Percentiles rank a stretch among this genome's conserved stretches.
Conservation (phyloP, 1,139 yeast species). For the Yamadazyma conglobata region DNA sequence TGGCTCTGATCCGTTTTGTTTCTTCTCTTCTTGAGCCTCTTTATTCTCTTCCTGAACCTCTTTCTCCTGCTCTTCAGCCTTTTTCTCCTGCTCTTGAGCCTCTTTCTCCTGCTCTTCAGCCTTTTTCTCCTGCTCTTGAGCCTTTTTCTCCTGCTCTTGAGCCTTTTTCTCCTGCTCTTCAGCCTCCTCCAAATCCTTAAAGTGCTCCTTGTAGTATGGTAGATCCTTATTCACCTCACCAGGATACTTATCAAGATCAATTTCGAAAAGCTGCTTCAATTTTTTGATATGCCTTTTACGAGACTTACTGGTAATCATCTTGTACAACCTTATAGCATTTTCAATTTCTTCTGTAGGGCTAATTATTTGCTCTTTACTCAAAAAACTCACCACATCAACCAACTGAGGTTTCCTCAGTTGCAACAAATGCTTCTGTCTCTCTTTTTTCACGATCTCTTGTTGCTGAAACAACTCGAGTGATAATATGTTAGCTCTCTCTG, state of each 20-base stretch:
- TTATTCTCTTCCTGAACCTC: too few relatives aligned
- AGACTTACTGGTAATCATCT: conserved; percentile 26
- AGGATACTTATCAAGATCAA: conserved; percentile 24
- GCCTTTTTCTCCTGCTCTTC: not conserved
- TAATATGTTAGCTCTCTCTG: conserved; percentile 71
- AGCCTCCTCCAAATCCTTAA: conserved; percentile 5
- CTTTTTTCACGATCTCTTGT: conserved; percentile 79
- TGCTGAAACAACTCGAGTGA: conserved; percentile 77
- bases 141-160: conserved; percentile 3
- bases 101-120: conserved; percentile 1
- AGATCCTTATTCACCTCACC: conserved; percentile 38
- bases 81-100: conserved; percentile 1
- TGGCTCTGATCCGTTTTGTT: too few relatives aligned
- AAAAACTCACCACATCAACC: conserved; percentile 51
- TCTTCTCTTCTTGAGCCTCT: too few relatives aligned
- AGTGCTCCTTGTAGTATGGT: conserved; percentile 30
- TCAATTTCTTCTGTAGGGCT: conserved; percentile 56
- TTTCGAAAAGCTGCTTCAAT: conserved; percentile 13
- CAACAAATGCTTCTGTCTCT: conserved; percentile 69
- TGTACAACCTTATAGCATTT: conserved; percentile 33
- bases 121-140: not conserved
- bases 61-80: conserved; percentile 8
- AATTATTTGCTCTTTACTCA: conserved; percentile 37
- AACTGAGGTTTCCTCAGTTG: conserved; percentile 61
- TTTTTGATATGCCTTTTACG: conserved; percentile 30